Conservation (phyloP, 2,329 filamentous ascomycete genomes). For the Didymellaceae sp. region DNA sequence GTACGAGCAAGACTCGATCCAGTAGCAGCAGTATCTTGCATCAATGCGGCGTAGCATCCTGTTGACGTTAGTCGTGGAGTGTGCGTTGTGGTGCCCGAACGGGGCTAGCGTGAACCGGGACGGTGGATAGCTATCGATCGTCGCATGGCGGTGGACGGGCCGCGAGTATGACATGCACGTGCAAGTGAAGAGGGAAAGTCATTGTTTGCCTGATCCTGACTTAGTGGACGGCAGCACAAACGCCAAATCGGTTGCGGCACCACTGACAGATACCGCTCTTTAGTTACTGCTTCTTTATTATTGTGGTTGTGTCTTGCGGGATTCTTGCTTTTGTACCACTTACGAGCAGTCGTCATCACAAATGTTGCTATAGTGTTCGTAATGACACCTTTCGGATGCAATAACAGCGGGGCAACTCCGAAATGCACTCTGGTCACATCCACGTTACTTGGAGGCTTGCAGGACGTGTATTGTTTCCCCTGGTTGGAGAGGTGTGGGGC, state of each 20-base stretch:
- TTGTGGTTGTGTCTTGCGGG: not conserved
- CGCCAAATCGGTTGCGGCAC: not conserved
- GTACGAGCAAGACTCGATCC: not conserved
- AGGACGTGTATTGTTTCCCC: not conserved
- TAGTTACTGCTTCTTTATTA: not conserved
- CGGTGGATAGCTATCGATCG: conserved; percentile 3
- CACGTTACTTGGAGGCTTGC: conserved; percentile 2
- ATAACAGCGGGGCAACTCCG: not conserved
- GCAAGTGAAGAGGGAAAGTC: not conserved
- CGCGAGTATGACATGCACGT: not conserved
- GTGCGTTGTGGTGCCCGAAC: not conserved
- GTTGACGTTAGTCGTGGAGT: not conserved
- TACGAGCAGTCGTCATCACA: no score
- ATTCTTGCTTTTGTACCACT: no score
- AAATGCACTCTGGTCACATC: not conserved
- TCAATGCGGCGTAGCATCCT: not conserved
- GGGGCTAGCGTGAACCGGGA: not conserved
- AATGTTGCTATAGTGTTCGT: no score
- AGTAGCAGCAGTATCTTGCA: conserved; percentile 1
- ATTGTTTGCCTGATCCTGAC: not conserved
- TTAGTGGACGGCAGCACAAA: not conserved
- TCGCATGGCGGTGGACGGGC: conserved; percentile 1
- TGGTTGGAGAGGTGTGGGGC: conserved; percentile 8
- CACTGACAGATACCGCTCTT: conserved; percentile 1
- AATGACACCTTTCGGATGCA: no score